A percentile compares a stretch with the other conserved stretches of the same genome.
phyloP scores from a whole-genome alignment of 2,329 filamentous ascomycete species.

The Metarhizium album region DNA sequence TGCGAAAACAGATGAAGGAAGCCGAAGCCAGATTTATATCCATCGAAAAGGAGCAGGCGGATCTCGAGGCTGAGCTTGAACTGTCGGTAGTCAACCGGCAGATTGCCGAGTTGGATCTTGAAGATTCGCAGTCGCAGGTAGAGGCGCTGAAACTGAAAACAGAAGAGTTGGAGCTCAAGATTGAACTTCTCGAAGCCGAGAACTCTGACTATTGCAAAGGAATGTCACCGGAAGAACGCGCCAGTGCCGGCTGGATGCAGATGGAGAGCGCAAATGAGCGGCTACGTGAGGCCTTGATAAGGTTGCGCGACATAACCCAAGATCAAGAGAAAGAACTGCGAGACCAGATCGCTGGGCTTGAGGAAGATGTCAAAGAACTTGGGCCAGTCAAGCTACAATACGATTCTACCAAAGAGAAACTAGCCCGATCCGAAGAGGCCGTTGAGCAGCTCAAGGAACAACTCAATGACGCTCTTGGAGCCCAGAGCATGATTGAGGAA shows the following conservation, averaged over 20 bases:
- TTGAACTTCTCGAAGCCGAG: conserved; percentile 79
- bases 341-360: conserved; percentile 62
- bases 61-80: conserved; percentile 84
- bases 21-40: conserved; percentile 55
- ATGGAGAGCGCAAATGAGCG: conserved; percentile 87
- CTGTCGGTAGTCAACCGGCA: conserved; percentile 83
- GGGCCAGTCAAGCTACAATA: conserved; percentile 57
- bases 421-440: conserved; percentile 60
- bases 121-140: conserved; percentile 69
- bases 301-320: conserved; percentile 76
- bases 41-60: conserved; percentile 61
- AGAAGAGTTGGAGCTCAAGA: conserved; percentile 79
- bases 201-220: conserved; percentile 74
- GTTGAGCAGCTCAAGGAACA: conserved; percentile 84
- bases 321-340: conserved; percentile 73
- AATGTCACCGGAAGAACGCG: conserved; percentile 79
- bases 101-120: conserved; percentile 90
- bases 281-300: conserved; percentile 71
- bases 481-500: conserved; percentile 90
- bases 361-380: conserved; percentile 62
- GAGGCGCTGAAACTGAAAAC: conserved; percentile 63
- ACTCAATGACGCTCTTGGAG: conserved; percentile 76
- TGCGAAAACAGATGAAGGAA: conserved; percentile 70
- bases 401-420: conserved; percentile 58
- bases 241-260: conserved; percentile 79